Conservation (phyloP, 495 filamentous ascomycete species). For the Penicillium diatomitis region DNA sequence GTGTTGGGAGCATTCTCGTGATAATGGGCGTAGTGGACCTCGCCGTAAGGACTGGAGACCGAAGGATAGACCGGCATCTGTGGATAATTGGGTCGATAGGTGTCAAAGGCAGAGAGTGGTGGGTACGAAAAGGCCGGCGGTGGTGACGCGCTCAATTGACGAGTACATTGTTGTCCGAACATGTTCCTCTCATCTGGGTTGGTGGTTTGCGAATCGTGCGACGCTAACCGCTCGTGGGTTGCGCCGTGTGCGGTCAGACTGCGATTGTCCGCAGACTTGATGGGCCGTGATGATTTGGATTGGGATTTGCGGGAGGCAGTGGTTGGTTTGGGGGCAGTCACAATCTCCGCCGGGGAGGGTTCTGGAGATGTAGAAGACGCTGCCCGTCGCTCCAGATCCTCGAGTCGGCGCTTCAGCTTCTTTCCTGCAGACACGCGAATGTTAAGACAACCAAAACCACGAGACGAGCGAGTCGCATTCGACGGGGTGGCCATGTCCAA, state of each 20-base stretch:
- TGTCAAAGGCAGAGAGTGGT: constrained; percentile 58
- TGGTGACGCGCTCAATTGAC: constrained; percentile 60
- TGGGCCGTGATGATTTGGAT: constrained; percentile 28
- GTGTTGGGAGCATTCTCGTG: constrained; percentile 51
- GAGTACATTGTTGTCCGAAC: constrained; percentile 61
- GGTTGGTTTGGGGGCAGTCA: constrained; percentile 23
- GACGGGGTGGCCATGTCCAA: constrained; percentile 11
- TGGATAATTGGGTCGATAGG: constrained; percentile 56
- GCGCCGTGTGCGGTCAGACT: constrained; percentile 20
- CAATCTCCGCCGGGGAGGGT: constrained; percentile 48
- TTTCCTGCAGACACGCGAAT: constrained; percentile 54
- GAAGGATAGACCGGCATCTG: constrained; percentile 57
- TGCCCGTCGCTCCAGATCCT: constrained; percentile 90
- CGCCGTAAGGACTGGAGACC: constrained; percentile 47
- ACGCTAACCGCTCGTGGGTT: constrained; percentile 14
- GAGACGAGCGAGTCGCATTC: background rate
- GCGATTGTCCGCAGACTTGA: constrained; percentile 37
- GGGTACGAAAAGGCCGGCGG: constrained; percentile 68
- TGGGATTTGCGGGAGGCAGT: constrained; percentile 37
- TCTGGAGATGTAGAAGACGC: constrained; percentile 70
- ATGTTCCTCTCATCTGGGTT: constrained; percentile 40
- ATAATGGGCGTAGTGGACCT: constrained; percentile 50
- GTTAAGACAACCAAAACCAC: background rate
- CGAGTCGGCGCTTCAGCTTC: constrained; percentile 95
- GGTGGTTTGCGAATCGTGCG: constrained; percentile 29